phyloP scores from a whole-genome alignment of 345 rosid species.

The Euclidium syriacum region DNA sequence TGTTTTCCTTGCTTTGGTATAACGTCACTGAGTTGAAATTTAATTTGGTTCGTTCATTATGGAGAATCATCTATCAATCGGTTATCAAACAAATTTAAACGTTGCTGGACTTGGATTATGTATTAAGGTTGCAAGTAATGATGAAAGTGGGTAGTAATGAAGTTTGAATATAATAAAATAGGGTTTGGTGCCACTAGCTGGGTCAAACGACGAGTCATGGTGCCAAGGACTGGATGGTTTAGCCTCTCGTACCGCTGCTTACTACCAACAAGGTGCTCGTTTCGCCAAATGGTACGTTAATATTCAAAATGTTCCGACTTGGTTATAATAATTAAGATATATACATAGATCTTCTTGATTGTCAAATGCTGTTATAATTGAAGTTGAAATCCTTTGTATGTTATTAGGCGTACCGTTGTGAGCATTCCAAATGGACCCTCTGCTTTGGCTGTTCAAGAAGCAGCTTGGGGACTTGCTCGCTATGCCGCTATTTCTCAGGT shows the following conservation, averaged over 20 bases:
- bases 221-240: conserved; percentile 98
- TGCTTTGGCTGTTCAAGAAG: conserved; percentile 91
- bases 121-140: too few relatives aligned
- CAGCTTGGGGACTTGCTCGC: conserved; percentile 98
- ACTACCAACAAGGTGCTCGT: conserved; percentile 97
- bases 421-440: conserved; percentile 98
- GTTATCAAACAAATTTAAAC: too few relatives aligned
- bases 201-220: conserved; percentile 92
- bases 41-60: too few relatives aligned
- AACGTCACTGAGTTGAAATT: too few relatives aligned
- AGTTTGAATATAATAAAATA: conserved; percentile 26
- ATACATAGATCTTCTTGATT: background rate
- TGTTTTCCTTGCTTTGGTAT: too few relatives aligned
- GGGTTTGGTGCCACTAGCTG: conserved; percentile 96
- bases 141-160: background rate
- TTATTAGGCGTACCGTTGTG: conserved; percentile 84
- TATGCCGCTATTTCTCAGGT: conserved; percentile 90
- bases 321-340: background rate
- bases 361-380: conserved; percentile 1
- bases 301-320: background rate
- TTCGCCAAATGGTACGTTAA: conserved; percentile 78
- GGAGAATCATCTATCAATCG: too few relatives aligned
- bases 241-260: conserved; percentile 88
- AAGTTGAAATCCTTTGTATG: background rate
- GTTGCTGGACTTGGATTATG: too few relatives aligned